Percentiles rank a stretch among this genome's conserved stretches.
Evolutionary conservation across 1,284 basidiomycete genomes (phyloP).

Genomic region (Golubevia sp.): DNA sequence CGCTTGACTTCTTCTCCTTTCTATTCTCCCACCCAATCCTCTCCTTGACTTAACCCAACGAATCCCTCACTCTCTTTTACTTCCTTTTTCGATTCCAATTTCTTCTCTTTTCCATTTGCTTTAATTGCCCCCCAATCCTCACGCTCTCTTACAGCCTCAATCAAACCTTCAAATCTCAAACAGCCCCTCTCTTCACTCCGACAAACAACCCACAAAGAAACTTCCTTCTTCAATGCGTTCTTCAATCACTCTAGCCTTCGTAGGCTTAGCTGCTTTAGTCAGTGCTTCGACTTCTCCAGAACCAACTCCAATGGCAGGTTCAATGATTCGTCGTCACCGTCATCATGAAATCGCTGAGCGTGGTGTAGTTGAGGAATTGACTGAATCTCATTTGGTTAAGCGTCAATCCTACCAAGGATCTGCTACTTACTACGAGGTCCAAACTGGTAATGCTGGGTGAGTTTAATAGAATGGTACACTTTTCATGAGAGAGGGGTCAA

Average conservation of each 20-base stretch:
- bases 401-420: constrained; percentile 24
- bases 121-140: no score
- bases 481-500: no score
- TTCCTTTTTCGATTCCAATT: no score
- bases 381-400: constrained; percentile 10
- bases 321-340: constrained; percentile 12
- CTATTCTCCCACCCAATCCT: no score
- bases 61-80: no score
- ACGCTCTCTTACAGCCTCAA: neutral
- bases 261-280: constrained; percentile 14
- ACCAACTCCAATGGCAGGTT: constrained; percentile 22
- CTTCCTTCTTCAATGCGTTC: constrained; percentile 3
- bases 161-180: neutral
- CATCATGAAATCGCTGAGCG: constrained; percentile 2
- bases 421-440: constrained; percentile 49
- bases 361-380: constrained; percentile 6
- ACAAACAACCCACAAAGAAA: neutral
- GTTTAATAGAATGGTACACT: no score
- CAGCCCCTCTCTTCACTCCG: neutral
- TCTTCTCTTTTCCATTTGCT: no score
- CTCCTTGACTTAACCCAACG: no score
- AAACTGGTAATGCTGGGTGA: constrained; percentile 40
- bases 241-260: constrained; percentile 14
- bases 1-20: no score
- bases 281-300: constrained; percentile 16